Evolutionary conservation across 768 basidiomycete species (phyloP).

Genomic region (Roridomyces roridus): DNA sequence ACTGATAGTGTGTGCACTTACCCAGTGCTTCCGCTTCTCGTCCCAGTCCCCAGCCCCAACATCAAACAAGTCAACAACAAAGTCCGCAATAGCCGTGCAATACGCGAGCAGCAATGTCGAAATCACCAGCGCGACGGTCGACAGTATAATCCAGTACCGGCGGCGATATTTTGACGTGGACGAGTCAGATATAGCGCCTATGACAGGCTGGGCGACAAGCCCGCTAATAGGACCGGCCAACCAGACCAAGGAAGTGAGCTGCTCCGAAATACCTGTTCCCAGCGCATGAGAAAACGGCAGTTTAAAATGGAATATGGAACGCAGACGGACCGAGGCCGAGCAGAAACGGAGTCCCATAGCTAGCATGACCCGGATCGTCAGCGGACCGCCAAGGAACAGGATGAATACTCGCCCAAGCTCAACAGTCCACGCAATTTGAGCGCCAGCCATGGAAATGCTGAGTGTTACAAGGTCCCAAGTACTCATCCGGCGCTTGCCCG

Average conservation of each 20-base stretch:
- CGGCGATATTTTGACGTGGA: slow-evolving; percentile 90
- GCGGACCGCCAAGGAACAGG: too few relatives aligned
- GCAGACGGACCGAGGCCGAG: slow-evolving; percentile 50
- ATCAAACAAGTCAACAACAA: slow-evolving; percentile 79
- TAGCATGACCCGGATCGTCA: too few relatives aligned
- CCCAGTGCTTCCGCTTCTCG: slow-evolving; percentile 68
- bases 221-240: slow-evolving; percentile 94
- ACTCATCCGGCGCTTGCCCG: slow-evolving; percentile 42
- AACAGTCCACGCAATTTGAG: slow-evolving; percentile 95
- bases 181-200: slow-evolving; percentile 95
- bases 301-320: not conserved
- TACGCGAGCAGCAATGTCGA: slow-evolving; percentile 86
- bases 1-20: slow-evolving; percentile 35
- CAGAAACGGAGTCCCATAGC: slow-evolving; percentile 96
- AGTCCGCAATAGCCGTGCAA: slow-evolving; percentile 71
- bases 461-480: slow-evolving; percentile 83
- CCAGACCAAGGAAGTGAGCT: slow-evolving; percentile 95
- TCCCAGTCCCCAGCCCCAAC: slow-evolving; percentile 89
- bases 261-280: slow-evolving; percentile 76
- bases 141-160: slow-evolving; percentile 91
- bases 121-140: slow-evolving; percentile 79
- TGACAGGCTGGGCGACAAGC: slow-evolving; percentile 94
- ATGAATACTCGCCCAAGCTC: slow-evolving; percentile 91
- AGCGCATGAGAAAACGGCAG: not conserved
- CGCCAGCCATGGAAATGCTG: slow-evolving; percentile 92